Percentiles rank a stretch among this genome's conserved stretches.
These are phyloP conservation scores for Starmerella geochares DNA, from an alignment of 805 yeast genomes.

Conservation along the genomic window DNA sequence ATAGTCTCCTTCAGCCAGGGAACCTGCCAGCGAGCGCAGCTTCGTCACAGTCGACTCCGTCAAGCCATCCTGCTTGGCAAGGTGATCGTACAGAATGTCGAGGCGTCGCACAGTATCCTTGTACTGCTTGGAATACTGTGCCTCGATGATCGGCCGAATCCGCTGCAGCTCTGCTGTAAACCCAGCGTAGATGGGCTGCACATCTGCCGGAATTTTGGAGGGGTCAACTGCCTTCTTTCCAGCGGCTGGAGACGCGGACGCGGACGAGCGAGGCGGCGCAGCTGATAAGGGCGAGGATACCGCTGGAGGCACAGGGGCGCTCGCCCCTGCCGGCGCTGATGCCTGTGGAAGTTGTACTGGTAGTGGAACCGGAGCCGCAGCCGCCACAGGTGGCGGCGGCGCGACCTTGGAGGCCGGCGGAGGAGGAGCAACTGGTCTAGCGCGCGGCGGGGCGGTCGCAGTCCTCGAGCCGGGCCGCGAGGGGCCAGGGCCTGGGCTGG, in stretches of 20 bases:
- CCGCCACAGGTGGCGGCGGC: constrained; percentile 16
- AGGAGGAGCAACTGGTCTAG: constrained; percentile 1
- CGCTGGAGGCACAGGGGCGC: too few relatives aligned
- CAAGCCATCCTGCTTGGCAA: constrained; percentile 47
- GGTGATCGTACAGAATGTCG: constrained; percentile 61
- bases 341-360: constrained; percentile 11
- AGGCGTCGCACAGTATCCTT: constrained; percentile 76
- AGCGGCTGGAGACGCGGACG: constrained; percentile 17
- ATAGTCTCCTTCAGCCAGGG: constrained; percentile 47
- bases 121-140: constrained; percentile 59
- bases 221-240: constrained; percentile 42
- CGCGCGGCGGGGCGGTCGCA: constrained; percentile 6
- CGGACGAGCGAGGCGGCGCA: constrained; percentile 25
- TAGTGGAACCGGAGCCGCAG: constrained; percentile 4
- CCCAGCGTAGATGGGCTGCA: constrained; percentile 48
- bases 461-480: constrained; percentile 10
- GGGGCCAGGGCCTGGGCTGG: not conserved
- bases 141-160: constrained; percentile 66
- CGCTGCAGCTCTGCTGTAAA: constrained; percentile 47
- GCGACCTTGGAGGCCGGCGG: constrained; percentile 20
- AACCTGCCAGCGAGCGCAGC: constrained; percentile 42
- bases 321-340: too few relatives aligned
- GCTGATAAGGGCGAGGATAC: constrained; percentile 24
- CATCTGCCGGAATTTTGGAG: constrained; percentile 44
- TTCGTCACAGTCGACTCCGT: constrained; percentile 46